Conservation (phyloP, 2,329 filamentous ascomycete species). For the Aureobasidium sp. region DNA sequence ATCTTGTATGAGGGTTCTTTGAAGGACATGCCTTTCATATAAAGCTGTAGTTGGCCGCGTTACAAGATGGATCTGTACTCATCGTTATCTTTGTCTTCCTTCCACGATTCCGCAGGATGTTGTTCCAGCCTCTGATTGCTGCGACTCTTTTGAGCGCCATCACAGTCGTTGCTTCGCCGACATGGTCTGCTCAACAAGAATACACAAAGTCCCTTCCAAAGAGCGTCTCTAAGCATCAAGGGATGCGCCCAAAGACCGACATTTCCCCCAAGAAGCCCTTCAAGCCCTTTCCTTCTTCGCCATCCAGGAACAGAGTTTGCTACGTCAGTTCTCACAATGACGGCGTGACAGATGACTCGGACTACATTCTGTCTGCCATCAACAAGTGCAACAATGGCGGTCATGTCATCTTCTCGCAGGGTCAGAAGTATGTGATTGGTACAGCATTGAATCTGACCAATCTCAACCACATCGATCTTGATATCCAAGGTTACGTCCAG, state of each 20-base stretch:
- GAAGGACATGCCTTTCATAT: background rate
- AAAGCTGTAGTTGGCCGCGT: background rate
- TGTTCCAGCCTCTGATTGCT: slow-evolving; percentile 12
- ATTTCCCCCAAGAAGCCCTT: slow-evolving; percentile 32
- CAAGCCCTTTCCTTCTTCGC: slow-evolving; percentile 29
- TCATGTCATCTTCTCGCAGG: slow-evolving; percentile 51
- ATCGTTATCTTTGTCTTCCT: background rate
- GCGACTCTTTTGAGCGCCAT: slow-evolving; percentile 19
- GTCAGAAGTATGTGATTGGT: slow-evolving; percentile 53
- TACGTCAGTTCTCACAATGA: slow-evolving; percentile 33
- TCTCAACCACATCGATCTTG: slow-evolving; percentile 56
- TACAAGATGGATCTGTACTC: background rate
- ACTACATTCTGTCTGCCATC: slow-evolving; percentile 48
- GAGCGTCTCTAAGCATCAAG: slow-evolving; percentile 21
- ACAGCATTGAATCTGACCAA: slow-evolving; percentile 61
- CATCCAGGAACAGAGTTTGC: slow-evolving; percentile 33
- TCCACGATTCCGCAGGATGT: slow-evolving; percentile 1
- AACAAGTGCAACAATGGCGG: slow-evolving; percentile 57
- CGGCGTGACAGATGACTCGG: slow-evolving; percentile 42
- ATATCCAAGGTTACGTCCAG: slow-evolving; percentile 52
- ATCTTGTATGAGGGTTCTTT: background rate
- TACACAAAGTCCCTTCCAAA: slow-evolving; percentile 21
- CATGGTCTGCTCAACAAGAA: slow-evolving; percentile 26
- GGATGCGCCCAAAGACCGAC: slow-evolving; percentile 27
- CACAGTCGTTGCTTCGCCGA: slow-evolving; percentile 20